A percentile compares a stretch with the other conserved stretches of the same genome.
Evolutionary conservation across 257 asterid genomes (phyloP).

Genomic region (Lycium ferocissimum): DNA sequence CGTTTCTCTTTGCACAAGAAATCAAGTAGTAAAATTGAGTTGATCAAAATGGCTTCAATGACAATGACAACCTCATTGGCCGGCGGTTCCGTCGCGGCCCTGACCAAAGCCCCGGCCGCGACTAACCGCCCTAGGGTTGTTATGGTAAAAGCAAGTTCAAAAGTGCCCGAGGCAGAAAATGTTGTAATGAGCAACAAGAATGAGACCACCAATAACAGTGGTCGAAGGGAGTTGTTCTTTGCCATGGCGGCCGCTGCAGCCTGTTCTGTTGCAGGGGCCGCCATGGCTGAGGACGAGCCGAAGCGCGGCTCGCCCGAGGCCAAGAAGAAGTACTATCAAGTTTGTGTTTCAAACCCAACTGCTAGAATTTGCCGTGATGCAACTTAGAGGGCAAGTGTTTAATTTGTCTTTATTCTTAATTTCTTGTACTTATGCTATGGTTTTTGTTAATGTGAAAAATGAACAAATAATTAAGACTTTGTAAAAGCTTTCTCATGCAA

Average conservation of each 20-base stretch:
- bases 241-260: conserved; percentile 15
- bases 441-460: conserved; percentile 16
- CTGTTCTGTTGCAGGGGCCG: background rate
- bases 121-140: background rate
- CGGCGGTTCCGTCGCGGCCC: background rate
- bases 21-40: background rate
- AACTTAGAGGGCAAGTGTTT: conserved; percentile 22
- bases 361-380: conserved; percentile 29
- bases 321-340: background rate
- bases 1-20: background rate
- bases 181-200: background rate
- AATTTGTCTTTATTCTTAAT: background rate
- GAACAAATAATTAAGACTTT: background rate
- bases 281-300: conserved; percentile 25
- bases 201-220: background rate
- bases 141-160: background rate
- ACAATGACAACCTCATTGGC: conserved; percentile 29
- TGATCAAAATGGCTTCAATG: conserved; percentile 28
- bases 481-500: conserved; percentile 16
- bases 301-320: conserved; percentile 26
- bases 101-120: background rate
- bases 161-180: background rate
- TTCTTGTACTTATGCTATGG: conserved; percentile 21
- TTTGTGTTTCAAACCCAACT: conserved; percentile 20
- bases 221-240: conserved; percentile 20